Evolutionary conservation across 768 basidiomycete genomes (phyloP).

Genomic region (Suillus cothurnatus): DNA sequence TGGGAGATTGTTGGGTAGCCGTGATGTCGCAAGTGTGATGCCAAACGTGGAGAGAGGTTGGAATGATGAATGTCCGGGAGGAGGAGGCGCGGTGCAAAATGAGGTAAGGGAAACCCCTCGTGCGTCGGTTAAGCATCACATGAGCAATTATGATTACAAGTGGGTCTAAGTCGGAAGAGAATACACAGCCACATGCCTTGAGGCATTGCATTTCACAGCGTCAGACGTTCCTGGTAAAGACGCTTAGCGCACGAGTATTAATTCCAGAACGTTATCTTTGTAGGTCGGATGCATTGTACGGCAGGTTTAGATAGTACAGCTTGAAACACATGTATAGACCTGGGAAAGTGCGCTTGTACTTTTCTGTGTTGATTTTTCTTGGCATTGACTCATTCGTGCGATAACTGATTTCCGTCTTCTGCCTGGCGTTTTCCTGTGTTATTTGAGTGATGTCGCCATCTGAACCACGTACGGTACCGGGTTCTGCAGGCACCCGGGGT

Average conservation of each 20-base stretch:
- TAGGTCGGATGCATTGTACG: constrained; percentile 89
- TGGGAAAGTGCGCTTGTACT: constrained; percentile 25
- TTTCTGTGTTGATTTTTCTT: neutral
- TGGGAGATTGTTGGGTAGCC: neutral
- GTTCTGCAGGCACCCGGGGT: neutral
- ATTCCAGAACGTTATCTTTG: constrained; percentile 89
- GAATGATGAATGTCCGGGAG: neutral
- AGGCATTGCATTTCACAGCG: neutral
- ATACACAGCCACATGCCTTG: neutral
- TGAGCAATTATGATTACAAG: neutral
- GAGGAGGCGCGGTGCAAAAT: neutral
- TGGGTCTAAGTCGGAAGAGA: neutral
- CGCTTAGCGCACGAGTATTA: constrained; percentile 90
- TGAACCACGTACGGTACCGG: neutral
- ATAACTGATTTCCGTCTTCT: constrained; percentile 6
- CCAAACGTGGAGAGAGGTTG: neutral
- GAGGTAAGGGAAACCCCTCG: neutral
- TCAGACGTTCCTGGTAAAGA: constrained; percentile 50
- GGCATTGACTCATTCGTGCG: constrained; percentile 21
- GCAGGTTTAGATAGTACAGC: constrained; percentile 49
- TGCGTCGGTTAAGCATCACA: neutral
- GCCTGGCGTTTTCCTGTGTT: constrained; percentile 28
- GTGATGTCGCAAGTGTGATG: neutral
- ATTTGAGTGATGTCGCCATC: constrained; percentile 21
- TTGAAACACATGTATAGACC: constrained; percentile 23